Conservation (phyloP, 2,329 filamentous ascomycete genomes). For the Harringtonia lauricola region DNA sequence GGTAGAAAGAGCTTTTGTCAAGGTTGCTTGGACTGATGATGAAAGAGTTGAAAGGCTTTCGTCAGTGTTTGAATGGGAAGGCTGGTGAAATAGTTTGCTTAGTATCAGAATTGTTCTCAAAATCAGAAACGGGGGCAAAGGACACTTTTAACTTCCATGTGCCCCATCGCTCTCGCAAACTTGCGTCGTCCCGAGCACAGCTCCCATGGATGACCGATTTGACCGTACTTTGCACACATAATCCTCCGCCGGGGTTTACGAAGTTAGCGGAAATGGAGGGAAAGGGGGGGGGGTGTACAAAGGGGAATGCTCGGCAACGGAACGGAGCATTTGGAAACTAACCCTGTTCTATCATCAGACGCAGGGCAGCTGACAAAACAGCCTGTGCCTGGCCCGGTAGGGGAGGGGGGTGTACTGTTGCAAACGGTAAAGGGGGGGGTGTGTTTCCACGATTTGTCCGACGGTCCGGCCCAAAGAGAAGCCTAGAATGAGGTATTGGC, state of each 20-base stretch:
- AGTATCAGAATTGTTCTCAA: too few relatives aligned
- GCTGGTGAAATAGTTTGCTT: too few relatives aligned
- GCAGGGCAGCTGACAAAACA: slow-evolving; percentile 3
- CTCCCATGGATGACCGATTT: slow-evolving; percentile 1
- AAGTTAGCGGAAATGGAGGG: neutral
- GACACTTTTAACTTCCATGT: neutral
- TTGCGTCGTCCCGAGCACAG: neutral
- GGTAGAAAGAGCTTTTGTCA: too few relatives aligned
- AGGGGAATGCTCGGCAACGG: neutral
- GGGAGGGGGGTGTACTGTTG: neutral
- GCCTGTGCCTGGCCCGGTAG: neutral
- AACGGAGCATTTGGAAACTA: neutral
- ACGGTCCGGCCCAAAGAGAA: neutral
- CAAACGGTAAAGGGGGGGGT: neutral
- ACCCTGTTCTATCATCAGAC: neutral
- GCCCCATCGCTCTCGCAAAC: slow-evolving; percentile 2
- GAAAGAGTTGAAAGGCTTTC: neutral
- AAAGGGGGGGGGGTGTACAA: neutral
- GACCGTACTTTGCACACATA: neutral
- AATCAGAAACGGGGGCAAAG: neutral
- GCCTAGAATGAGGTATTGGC: neutral
- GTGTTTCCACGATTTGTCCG: slow-evolving; percentile 1
- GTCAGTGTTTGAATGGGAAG: too few relatives aligned
- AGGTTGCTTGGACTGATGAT: too few relatives aligned
- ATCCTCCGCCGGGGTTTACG: slow-evolving; percentile 1